These are phyloP conservation scores for Casaregolazyma suthepensis DNA, from an alignment of 1,139 yeast species.

Conservation along the genomic window DNA sequence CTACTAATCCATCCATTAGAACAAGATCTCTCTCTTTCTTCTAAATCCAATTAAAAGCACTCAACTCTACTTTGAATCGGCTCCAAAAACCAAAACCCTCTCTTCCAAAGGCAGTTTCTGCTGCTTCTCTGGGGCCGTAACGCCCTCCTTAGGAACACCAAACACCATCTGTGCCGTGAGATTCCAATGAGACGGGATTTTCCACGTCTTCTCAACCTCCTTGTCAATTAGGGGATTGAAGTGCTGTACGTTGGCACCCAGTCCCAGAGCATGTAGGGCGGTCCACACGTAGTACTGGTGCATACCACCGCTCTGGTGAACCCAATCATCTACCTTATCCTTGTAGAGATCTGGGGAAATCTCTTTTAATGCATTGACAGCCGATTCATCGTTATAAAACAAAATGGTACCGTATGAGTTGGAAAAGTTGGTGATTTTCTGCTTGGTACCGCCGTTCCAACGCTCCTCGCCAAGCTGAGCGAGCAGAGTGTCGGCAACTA, in stretches of 20 bases:
- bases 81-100: neutral
- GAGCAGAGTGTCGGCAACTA: slow-evolving; percentile 20
- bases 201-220: slow-evolving; percentile 33
- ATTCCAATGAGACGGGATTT: slow-evolving; percentile 38
- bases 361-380: slow-evolving; percentile 34
- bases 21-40: too few relatives aligned
- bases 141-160: slow-evolving; percentile 32
- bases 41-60: neutral
- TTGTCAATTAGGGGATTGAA: slow-evolving; percentile 40
- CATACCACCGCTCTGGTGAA: slow-evolving; percentile 42
- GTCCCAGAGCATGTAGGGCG: slow-evolving; percentile 37
- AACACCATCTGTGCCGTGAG: slow-evolving; percentile 44
- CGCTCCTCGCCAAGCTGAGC: slow-evolving; percentile 28
- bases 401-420: slow-evolving; percentile 43
- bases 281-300: slow-evolving; percentile 42
- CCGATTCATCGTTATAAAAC: slow-evolving; percentile 39
- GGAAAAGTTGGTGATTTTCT: slow-evolving; percentile 34
- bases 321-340: slow-evolving; percentile 40
- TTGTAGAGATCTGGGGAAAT: slow-evolving; percentile 37
- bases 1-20: too few relatives aligned
- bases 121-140: slow-evolving; percentile 16
- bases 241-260: slow-evolving; percentile 46
- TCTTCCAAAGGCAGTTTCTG: neutral
- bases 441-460: slow-evolving; percentile 31
- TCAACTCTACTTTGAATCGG: neutral